Conservation (phyloP, 1,284 basidiomycete species). For the Bjerkandera adusta region DNA sequence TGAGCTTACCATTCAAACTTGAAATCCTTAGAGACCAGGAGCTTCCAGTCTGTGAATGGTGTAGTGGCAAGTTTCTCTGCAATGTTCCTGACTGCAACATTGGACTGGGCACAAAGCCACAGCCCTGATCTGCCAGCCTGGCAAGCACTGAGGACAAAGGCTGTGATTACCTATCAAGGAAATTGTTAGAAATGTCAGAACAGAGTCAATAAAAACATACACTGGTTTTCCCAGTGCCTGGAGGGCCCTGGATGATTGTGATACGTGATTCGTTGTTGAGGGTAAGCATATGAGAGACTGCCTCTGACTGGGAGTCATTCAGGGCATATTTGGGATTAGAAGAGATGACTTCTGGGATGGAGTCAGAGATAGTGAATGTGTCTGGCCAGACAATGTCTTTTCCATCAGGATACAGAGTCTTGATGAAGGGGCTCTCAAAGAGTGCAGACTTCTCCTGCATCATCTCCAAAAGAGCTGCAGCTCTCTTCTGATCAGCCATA, state of each 20-base stretch:
- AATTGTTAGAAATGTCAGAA: not conserved
- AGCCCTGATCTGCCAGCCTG: slow-evolving; percentile 43
- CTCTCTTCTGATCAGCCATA: slow-evolving; percentile 45
- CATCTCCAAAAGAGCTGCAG: slow-evolving; percentile 41
- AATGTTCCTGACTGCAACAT: slow-evolving; percentile 70
- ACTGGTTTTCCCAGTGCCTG: slow-evolving; percentile 39
- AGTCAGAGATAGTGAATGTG: slow-evolving; percentile 16
- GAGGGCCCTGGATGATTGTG: slow-evolving; percentile 57
- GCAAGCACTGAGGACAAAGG: slow-evolving; percentile 45
- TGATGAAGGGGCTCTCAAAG: slow-evolving; percentile 53
- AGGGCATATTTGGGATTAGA: slow-evolving; percentile 28
- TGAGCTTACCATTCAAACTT: slow-evolving; percentile 55
- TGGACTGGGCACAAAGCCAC: slow-evolving; percentile 73
- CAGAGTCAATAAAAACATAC: not conserved
- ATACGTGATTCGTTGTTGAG: slow-evolving; percentile 35
- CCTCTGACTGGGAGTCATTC: slow-evolving; percentile 53
- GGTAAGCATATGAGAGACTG: slow-evolving; percentile 53
- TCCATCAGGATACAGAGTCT: slow-evolving; percentile 39
- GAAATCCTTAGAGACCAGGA: slow-evolving; percentile 61
- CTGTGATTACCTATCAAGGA: slow-evolving; percentile 55
- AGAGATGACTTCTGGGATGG: slow-evolving; percentile 17
- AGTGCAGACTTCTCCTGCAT: slow-evolving; percentile 46
- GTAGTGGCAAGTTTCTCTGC: slow-evolving; percentile 53
- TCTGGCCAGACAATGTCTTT: slow-evolving; percentile 29
- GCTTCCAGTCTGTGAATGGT: slow-evolving; percentile 45